Percentiles rank a stretch among this genome's conserved stretches.
These are phyloP conservation scores for Myrica gale DNA, from an alignment of 306 rosid species.

Conservation along the genomic window DNA sequence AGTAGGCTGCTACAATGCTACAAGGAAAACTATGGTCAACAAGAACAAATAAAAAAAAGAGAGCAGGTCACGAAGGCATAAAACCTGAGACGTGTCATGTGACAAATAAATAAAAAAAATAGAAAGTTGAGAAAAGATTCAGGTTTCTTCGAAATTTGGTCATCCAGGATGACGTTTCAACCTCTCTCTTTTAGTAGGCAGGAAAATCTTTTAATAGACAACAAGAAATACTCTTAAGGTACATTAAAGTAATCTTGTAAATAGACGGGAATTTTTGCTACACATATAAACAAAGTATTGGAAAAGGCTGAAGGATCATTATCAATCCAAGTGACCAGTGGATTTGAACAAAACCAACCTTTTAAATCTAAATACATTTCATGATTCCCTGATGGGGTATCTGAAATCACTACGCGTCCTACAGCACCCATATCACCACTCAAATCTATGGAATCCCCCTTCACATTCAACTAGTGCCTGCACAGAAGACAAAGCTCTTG, in stretches of 20 bases:
- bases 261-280: background rate
- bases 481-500: conserved; percentile 25
- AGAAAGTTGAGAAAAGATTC: conserved; percentile 4
- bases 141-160: background rate
- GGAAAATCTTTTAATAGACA: background rate
- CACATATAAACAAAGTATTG: conserved; percentile 4
- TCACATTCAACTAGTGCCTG: conserved; percentile 95
- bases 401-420: conserved; percentile 74
- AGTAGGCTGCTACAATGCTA: conserved; percentile 13
- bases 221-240: background rate
- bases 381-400: conserved; percentile 52
- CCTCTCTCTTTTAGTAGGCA: background rate
- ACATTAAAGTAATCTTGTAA: conserved; percentile 9
- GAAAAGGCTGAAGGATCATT: conserved; percentile 10
- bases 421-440: conserved; percentile 92
- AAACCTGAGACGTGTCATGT: conserved; percentile 12
- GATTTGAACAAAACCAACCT: conserved; percentile 42
- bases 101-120: background rate
- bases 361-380: conserved; percentile 83
- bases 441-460: conserved; percentile 86
- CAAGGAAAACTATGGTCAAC: background rate
- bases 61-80: conserved; percentile 7
- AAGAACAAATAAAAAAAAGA: conserved; percentile 3
- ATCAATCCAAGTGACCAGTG: conserved; percentile 15
- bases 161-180: no score